Evolutionary conservation across 805 yeast species (phyloP).

Genomic region (Diddensiella transvaalensis): DNA sequence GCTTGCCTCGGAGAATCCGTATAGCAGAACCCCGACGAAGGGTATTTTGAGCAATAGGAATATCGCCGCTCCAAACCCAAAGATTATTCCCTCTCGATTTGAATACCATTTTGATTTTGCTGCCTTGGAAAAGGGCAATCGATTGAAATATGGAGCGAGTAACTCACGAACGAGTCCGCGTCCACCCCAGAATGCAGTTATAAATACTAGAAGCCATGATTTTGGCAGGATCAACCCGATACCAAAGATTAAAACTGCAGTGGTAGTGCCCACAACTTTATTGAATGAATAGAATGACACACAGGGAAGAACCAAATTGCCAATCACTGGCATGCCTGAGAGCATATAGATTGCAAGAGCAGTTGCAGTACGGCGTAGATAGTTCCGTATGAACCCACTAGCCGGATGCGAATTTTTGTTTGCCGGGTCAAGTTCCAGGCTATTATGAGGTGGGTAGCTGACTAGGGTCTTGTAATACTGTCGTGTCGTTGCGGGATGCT

Average conservation of each 20-base stretch:
- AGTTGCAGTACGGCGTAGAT: slow-evolving; percentile 24
- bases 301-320: slow-evolving; percentile 41
- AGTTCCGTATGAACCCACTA: slow-evolving; percentile 13
- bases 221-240: slow-evolving; percentile 38
- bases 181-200: slow-evolving; percentile 47
- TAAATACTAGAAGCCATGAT: slow-evolving; percentile 35
- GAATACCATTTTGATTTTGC: slow-evolving; percentile 48
- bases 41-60: slow-evolving; percentile 44
- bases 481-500: slow-evolving; percentile 39
- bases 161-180: slow-evolving; percentile 44
- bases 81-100: slow-evolving; percentile 52
- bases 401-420: not conserved
- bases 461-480: slow-evolving; percentile 23
- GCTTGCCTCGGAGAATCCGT: slow-evolving; percentile 52
- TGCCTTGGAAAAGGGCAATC: slow-evolving; percentile 41
- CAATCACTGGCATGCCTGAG: slow-evolving; percentile 42
- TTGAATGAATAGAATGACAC: slow-evolving; percentile 44
- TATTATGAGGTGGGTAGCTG: slow-evolving; percentile 6
- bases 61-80: slow-evolving; percentile 52
- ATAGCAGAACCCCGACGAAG: slow-evolving; percentile 44
- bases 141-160: slow-evolving; percentile 48
- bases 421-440: not conserved
- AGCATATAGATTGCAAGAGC: slow-evolving; percentile 35
- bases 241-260: slow-evolving; percentile 40
- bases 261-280: slow-evolving; percentile 44